A percentile compares a stretch with the other conserved stretches of the same genome.
Evolutionary conservation across 257 asterid genomes (phyloP).

Genomic region (Forsythia suspensa): DNA sequence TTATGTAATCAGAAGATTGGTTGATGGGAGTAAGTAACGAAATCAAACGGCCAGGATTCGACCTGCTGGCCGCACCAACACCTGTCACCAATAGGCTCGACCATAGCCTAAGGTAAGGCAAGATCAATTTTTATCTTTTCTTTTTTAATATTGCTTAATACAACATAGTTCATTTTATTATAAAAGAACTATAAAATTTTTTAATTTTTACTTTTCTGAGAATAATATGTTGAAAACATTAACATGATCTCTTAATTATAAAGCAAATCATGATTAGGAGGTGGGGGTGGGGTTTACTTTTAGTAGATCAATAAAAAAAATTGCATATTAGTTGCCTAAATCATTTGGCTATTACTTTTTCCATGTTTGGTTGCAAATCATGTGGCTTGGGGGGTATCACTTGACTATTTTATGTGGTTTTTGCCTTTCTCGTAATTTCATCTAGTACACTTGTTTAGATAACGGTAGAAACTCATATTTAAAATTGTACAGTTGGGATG

Average conservation of each 20-base stretch:
- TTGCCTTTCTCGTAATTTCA: no score
- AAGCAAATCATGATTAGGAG: background rate
- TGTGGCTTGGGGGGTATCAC: constrained; percentile 17
- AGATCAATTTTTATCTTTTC: background rate
- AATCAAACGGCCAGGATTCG: constrained; percentile 46
- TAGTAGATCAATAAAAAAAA: constrained; percentile 13
- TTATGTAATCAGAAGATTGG: constrained; percentile 50
- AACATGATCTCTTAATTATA: background rate
- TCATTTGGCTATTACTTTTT: constrained; percentile 28
- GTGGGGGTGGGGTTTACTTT: background rate
- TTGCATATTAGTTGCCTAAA: constrained; percentile 24
- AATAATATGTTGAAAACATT: background rate
- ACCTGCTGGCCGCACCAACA: constrained; percentile 16
- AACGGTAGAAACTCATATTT: no score
- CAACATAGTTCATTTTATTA: background rate
- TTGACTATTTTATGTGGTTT: constrained; percentile 20
- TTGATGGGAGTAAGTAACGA: constrained; percentile 46
- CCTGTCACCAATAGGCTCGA: constrained; percentile 21
- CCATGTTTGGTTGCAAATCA: constrained; percentile 43
- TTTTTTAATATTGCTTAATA: background rate
- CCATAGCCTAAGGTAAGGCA: constrained; percentile 60
- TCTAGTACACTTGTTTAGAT: no score
- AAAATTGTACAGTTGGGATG: no score
- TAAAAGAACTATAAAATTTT: background rate
- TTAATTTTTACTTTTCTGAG: background rate